These are phyloP conservation scores for Hsuehochloa calcarea DNA, from an alignment of 176 grass and related monocot species.

Conservation along the genomic window DNA sequence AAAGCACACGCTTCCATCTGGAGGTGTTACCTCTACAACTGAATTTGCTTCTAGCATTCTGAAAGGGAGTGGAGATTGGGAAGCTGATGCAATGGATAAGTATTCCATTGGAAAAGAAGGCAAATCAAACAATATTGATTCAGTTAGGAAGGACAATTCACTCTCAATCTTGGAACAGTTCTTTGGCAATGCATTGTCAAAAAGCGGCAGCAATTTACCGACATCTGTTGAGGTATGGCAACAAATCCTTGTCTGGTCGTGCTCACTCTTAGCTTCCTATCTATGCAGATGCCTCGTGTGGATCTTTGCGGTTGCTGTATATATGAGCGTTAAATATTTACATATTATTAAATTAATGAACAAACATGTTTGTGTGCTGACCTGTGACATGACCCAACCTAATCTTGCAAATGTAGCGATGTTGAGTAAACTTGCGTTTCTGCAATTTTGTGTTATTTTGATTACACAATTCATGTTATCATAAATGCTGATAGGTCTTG, in stretches of 20 bases:
- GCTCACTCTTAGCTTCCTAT: slow-evolving; percentile 15
- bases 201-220: slow-evolving; percentile 44
- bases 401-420: slow-evolving; percentile 1
- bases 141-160: slow-evolving; percentile 49
- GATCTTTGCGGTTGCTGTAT: neutral
- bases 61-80: slow-evolving; percentile 49
- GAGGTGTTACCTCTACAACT: slow-evolving; percentile 25
- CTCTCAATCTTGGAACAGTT: slow-evolving; percentile 86
- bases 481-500: neutral
- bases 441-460: slow-evolving; percentile 12
- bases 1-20: slow-evolving; percentile 14
- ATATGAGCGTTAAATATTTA: slow-evolving; percentile 11
- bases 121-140: slow-evolving; percentile 36
- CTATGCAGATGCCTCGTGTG: neutral
- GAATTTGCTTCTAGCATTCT: slow-evolving; percentile 41
- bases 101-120: slow-evolving; percentile 55
- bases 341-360: neutral
- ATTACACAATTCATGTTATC: neutral
- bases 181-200: slow-evolving; percentile 64
- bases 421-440: slow-evolving; percentile 2
- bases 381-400: neutral
- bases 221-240: slow-evolving; percentile 44
- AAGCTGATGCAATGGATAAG: slow-evolving; percentile 51
- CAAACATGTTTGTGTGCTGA: neutral
- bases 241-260: slow-evolving; percentile 14